These are phyloP conservation scores for Albophoma yamanashiensis DNA, from an alignment of 2,329 filamentous ascomycete genomes.

Conservation along the genomic window DNA sequence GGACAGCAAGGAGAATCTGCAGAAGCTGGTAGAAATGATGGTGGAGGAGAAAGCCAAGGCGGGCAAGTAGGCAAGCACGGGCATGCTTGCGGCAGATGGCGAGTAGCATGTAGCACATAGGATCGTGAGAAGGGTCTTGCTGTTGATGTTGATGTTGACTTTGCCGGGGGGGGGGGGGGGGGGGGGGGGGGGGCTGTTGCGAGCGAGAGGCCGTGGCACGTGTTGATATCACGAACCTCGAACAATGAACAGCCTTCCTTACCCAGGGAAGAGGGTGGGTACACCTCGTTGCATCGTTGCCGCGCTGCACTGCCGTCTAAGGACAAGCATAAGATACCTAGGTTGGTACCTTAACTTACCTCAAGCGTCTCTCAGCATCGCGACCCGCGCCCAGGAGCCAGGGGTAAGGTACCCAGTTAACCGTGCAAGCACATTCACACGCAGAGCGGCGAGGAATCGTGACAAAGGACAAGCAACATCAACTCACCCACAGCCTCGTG, in stretches of 20 bases:
- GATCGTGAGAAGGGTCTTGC: not conserved
- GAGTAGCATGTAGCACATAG: not conserved
- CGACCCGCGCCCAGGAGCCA: too few relatives aligned
- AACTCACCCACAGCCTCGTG: not conserved
- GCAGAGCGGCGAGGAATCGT: not conserved
- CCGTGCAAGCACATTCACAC: too few relatives aligned
- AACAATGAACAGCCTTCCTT: not conserved
- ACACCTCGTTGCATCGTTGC: not conserved
- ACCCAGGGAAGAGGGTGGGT: too few relatives aligned
- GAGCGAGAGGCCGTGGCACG: not conserved
- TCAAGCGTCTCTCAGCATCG: too few relatives aligned
- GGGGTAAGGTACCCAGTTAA: too few relatives aligned
- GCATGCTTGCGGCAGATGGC: not conserved
- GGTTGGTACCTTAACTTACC: too few relatives aligned
- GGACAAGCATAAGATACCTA: too few relatives aligned
- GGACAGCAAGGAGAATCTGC: constrained; percentile 12
- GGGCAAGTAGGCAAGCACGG: not conserved
- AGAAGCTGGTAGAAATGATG: constrained; percentile 11
- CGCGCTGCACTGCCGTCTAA: too few relatives aligned
- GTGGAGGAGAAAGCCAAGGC: constrained; percentile 2
- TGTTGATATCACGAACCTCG: not conserved
- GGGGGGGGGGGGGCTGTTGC: not conserved
- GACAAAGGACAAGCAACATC: too few relatives aligned
- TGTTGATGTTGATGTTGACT: not conserved
- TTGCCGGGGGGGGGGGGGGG: not conserved